Percentiles rank a stretch among this genome's conserved stretches.
Conservation (phyloP, 352 stramenopile species). For the Phytophthora meadii region DNA sequence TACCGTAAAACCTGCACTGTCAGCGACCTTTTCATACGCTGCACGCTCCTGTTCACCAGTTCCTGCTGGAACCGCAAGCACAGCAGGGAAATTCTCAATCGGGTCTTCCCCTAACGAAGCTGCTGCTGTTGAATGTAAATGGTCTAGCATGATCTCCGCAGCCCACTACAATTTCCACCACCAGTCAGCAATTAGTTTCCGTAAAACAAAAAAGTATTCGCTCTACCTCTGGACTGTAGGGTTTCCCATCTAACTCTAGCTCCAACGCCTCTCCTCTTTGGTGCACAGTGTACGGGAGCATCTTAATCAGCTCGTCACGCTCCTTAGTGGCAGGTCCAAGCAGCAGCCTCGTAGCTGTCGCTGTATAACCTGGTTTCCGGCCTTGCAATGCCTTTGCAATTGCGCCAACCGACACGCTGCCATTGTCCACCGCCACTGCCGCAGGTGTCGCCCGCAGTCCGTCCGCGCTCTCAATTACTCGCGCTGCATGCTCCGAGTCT, state of each 20-base stretch:
- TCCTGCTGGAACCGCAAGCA: slow-evolving; percentile 59
- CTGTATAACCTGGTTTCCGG: slow-evolving; percentile 65
- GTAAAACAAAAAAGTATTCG: neutral
- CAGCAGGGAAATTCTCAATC: slow-evolving; percentile 51
- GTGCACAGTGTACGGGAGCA: slow-evolving; percentile 50
- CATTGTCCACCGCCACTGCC: slow-evolving; percentile 70
- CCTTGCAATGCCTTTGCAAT: slow-evolving; percentile 58
- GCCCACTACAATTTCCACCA: slow-evolving; percentile 48
- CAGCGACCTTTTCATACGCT: slow-evolving; percentile 55
- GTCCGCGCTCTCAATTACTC: slow-evolving; percentile 67
- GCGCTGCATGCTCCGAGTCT: slow-evolving; percentile 22
- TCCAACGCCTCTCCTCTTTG: slow-evolving; percentile 29
- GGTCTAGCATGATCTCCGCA: slow-evolving; percentile 64
- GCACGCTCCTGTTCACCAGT: slow-evolving; percentile 39
- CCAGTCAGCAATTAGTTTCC: neutral
- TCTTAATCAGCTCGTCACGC: slow-evolving; percentile 42
- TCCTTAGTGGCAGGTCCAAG: slow-evolving; percentile 36
- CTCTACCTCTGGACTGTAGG: slow-evolving; percentile 65
- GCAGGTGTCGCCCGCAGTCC: slow-evolving; percentile 59
- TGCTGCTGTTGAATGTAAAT: slow-evolving; percentile 52
- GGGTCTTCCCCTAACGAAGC: slow-evolving; percentile 52
- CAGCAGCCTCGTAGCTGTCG: slow-evolving; percentile 57
- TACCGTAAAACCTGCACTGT: slow-evolving; percentile 64
- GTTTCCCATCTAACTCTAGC: slow-evolving; percentile 59
- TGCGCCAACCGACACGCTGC: slow-evolving; percentile 53